These are phyloP conservation scores for Heimioporus sp. DNA, from an alignment of 768 basidiomycete genomes.

Conservation along the genomic window DNA sequence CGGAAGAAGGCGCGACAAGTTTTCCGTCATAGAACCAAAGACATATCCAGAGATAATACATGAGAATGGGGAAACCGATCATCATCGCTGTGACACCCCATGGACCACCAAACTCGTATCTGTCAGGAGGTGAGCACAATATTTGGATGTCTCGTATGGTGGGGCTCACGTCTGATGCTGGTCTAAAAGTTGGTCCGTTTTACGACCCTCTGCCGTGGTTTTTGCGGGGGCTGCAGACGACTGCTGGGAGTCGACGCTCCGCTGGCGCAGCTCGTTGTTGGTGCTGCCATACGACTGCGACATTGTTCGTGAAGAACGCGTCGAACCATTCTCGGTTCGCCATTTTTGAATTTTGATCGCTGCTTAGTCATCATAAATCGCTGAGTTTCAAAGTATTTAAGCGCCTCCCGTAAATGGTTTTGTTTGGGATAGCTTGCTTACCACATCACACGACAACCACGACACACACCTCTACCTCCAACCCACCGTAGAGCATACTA, in stretches of 20 bases:
- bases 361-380: constrained; percentile 19
- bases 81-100: constrained; percentile 91
- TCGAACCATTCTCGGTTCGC: constrained; percentile 7
- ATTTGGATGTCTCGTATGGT: neutral
- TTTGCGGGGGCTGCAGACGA: constrained; percentile 22
- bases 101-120: constrained; percentile 97
- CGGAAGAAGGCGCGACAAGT: constrained; percentile 64
- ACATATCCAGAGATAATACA: constrained; percentile 99
- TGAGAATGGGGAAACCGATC: constrained; percentile 88
- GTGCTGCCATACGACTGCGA: constrained; percentile 28
- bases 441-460: constrained; percentile 19
- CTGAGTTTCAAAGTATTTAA: constrained; percentile 12
- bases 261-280: constrained; percentile 28
- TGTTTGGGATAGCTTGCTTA: constrained; percentile 2
- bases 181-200: constrained; percentile 72
- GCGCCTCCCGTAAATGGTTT: constrained; percentile 19
- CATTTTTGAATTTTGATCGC: constrained; percentile 6
- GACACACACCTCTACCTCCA: constrained; percentile 10
- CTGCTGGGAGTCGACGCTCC: constrained; percentile 16
- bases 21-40: constrained; percentile 93
- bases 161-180: constrained; percentile 55
- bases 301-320: constrained; percentile 16
- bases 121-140: constrained; percentile 28
- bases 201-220: constrained; percentile 69
- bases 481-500: constrained; percentile 21